phyloP scores from a whole-genome alignment of 1,284 basidiomycete species.

The Apiotrichum gamsii region DNA sequence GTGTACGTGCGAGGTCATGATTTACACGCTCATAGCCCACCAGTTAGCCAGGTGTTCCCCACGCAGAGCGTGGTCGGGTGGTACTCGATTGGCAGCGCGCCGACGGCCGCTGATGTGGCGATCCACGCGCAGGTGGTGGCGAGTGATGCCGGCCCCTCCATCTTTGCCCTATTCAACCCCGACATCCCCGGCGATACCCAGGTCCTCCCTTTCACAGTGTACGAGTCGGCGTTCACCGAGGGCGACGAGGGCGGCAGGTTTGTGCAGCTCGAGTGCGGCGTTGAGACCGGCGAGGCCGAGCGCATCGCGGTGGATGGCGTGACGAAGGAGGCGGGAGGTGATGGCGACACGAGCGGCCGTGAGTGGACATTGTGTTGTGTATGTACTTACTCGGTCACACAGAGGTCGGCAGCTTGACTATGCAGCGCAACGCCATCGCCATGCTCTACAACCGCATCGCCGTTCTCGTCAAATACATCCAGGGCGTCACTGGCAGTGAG shows the following conservation, averaged over 20 bases:
- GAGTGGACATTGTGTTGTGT: too few relatives aligned
- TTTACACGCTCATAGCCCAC: neutral
- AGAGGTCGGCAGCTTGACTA: slow-evolving; percentile 85
- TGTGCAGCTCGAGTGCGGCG: slow-evolving; percentile 61
- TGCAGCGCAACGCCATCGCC: slow-evolving; percentile 87
- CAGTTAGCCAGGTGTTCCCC: slow-evolving; percentile 97
- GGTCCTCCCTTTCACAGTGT: slow-evolving; percentile 77
- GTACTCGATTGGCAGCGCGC: slow-evolving; percentile 77
- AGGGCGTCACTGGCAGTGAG: slow-evolving; percentile 65
- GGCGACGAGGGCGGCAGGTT: slow-evolving; percentile 51
- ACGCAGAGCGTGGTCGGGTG: slow-evolving; percentile 93
- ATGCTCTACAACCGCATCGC: slow-evolving; percentile 90
- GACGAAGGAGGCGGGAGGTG: slow-evolving; percentile 61
- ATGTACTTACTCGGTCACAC: too few relatives aligned
- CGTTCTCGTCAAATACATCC: slow-evolving; percentile 74
- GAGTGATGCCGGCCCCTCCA: slow-evolving; percentile 42
- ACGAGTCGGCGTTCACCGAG: slow-evolving; percentile 78
- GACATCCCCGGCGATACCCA: slow-evolving; percentile 44
- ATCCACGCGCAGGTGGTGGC: slow-evolving; percentile 75
- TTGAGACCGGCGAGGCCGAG: slow-evolving; percentile 98
- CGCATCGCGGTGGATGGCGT: slow-evolving; percentile 97
- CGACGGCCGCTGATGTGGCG: slow-evolving; percentile 64
- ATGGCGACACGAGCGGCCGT: slow-evolving; percentile 57
- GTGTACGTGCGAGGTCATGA: slow-evolving; percentile 56
- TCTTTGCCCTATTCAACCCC: slow-evolving; percentile 52